Base-by-base conservation (phyloP, 2,329 filamentous ascomycete species). In the Aphanocladium album region DNA sequence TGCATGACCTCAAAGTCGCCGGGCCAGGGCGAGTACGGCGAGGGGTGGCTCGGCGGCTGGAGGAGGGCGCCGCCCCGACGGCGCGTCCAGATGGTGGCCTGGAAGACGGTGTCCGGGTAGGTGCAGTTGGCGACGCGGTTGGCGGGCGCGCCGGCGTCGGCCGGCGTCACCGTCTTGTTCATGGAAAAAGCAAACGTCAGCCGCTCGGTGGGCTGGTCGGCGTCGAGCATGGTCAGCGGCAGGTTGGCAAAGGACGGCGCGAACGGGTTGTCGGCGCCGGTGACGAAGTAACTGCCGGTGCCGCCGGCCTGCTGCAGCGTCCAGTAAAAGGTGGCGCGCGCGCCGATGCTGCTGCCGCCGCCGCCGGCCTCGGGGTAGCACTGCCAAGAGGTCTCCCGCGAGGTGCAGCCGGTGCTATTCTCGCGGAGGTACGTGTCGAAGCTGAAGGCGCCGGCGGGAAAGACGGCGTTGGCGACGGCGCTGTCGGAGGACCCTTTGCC, bases 381-480 rank as follows among this genome's bases (percentile, higher is more conserved):
- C 59, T 77, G 76, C 84, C 86, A 90, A 1, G 84, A 84, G 5
- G 77, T 72, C 0, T 81, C 64, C 65, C 83, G 80, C 16, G 81
- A 78, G 1, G 84, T 86, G 72, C 88, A 90, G 53, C 77, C 77
- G 7, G 83, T 80, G 17, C 74, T 72, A 2, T 80, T 73, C 5
- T 76, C 80, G 54, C 79, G 75, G 43, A 90, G 81, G 62, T 81
- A 81, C 23, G 85, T 84, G 7, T 80, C 76, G 65, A 90, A 77
- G 41, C 81, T 77, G 70, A 84, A 89, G n/a, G 82, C 79, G 6
- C 87, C 88, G 1, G 81, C 73, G 1, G 87, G 88, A 66, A 89
- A 89, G 21, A 68, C 60, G 12, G 64, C 27, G 4, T 57, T 47
- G 19, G 64, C 45, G 3, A 63, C 54, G 3, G 23, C 30, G n/a